A percentile compares a stretch with the other conserved stretches of the same genome.
Evolutionary conservation across 1,139 yeast species (phyloP).

Genomic region (Pichia terricola): DNA sequence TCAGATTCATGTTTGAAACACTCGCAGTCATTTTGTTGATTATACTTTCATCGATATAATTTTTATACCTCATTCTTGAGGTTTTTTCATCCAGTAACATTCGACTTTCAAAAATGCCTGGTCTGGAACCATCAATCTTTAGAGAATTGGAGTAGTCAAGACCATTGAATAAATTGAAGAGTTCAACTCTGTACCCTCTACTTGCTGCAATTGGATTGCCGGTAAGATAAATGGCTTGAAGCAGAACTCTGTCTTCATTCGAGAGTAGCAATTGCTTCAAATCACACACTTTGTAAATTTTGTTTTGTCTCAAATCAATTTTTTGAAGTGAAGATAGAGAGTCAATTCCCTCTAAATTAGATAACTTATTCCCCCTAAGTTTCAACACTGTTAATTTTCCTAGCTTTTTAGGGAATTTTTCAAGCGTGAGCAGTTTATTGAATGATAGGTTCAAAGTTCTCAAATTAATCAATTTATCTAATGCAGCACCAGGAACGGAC

Average conservation of each 20-base stretch:
- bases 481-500: conserved; percentile 40
- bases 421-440: conserved; percentile 37
- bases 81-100: conserved; percentile 41
- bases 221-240: conserved; percentile 25
- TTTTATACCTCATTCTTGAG: conserved; percentile 36
- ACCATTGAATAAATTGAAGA: conserved; percentile 46
- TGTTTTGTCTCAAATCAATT: conserved; percentile 49
- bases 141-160: conserved; percentile 38
- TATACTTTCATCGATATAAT: conserved; percentile 30
- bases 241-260: conserved; percentile 15
- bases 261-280: conserved; percentile 30
- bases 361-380: conserved; percentile 44
- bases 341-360: conserved; percentile 40
- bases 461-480: conserved; percentile 38
- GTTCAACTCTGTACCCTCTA: conserved; percentile 42
- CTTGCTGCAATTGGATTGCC: conserved; percentile 34
- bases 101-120: conserved; percentile 56
- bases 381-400: conserved; percentile 40
- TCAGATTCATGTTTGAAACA: conserved; percentile 25
- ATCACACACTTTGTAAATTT: conserved; percentile 29
- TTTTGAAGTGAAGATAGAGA: conserved; percentile 38
- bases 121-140: conserved; percentile 52
- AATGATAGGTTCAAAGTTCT: conserved; percentile 50
- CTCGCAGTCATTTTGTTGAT: conserved; percentile 27
- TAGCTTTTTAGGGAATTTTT: conserved; percentile 32